A percentile compares a stretch with the other conserved stretches of the same genome.
phyloP scores from a whole-genome alignment of 2,329 filamentous ascomycete species.

The Venturiaceae sp. region DNA sequence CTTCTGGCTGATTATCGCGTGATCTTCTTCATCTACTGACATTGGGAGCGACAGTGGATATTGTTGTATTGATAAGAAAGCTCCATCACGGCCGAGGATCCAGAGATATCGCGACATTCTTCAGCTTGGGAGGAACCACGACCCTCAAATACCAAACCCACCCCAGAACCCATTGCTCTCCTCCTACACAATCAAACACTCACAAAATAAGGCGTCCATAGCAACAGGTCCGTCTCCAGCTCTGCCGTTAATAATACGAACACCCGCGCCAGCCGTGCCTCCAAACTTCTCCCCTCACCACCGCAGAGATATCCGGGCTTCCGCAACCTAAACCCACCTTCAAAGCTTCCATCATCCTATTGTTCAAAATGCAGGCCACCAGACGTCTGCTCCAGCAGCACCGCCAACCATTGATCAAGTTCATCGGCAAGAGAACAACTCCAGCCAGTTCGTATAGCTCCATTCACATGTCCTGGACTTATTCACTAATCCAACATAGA shows the following conservation, averaged over 20 bases:
- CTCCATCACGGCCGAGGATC: constrained; percentile 3
- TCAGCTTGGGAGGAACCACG: no score
- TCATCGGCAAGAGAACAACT: constrained; percentile 37
- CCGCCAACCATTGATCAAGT: constrained; percentile 41
- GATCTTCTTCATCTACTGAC: neutral
- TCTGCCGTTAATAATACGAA: neutral
- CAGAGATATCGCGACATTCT: constrained; percentile 8
- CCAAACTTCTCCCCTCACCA: neutral
- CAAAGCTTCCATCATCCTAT: neutral
- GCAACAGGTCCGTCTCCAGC: neutral
- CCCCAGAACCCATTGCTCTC: neutral
- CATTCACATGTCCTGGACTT: neutral
- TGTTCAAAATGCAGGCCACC: constrained; percentile 33
- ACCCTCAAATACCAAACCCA: neutral
- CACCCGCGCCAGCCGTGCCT: neutral
- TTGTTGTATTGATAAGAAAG: neutral
- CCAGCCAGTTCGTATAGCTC: constrained; percentile 29
- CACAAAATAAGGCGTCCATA: neutral
- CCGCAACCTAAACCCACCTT: neutral
- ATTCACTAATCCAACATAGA: constrained; percentile 34
- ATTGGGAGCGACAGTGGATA: neutral
- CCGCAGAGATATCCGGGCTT: neutral
- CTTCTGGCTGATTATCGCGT: neutral
- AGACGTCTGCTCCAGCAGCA: constrained; percentile 31
- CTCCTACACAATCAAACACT: neutral